Evolutionary conservation across 164 flowering plant species (phyloP), one percentile per base, ranked within the genome.

Genomic region (Vitis cinerea): DNA sequence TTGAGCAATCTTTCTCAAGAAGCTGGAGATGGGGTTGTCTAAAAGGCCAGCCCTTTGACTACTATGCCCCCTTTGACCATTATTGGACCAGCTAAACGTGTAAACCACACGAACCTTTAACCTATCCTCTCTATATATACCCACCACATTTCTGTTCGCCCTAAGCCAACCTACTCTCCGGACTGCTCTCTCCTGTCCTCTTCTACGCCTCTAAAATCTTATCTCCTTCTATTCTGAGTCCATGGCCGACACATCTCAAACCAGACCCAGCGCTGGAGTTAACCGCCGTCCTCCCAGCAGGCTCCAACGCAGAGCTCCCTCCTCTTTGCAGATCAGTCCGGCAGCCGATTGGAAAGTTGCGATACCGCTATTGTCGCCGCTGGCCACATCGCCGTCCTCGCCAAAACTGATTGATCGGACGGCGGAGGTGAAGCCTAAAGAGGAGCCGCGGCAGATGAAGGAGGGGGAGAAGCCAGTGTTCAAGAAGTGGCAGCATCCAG

Each of bases 361-460:
- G 12, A 93, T 93, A 48, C 98, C 98, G 23, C 88, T 93, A 17
- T 65, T 91, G 12, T 93, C 98, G 6, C 98, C 98, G 51, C 74
- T 91, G 44, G 79, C 69, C 17, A 16, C 76, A 3, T 86, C 94
- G 10, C 89, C 94, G 10, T 16, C 81, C 13, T 67, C 83, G 11
- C 70, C 77, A 1, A 68, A 71, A 4, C 13, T 48, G 50, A 44
- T 2, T 7, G 73, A 80, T 53, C 74, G 58, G 59, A 47, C 71
- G 77, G 61, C 54, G 44, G 80, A 72, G 44, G 52, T 47, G 61
- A 70, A 77, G 61, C 48, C 63, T 4, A 65, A 66, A 23, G 76
- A 63, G 27, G 66, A 67, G 29, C 11, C 65, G 15, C 70, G 44
- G 60, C 72, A 67, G 23, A 74, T 65, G 12, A 75, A 70, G 10